These are phyloP conservation scores for Cairneyella variabilis DNA, from an alignment of 495 filamentous ascomycete species.

Conservation along the genomic window DNA sequence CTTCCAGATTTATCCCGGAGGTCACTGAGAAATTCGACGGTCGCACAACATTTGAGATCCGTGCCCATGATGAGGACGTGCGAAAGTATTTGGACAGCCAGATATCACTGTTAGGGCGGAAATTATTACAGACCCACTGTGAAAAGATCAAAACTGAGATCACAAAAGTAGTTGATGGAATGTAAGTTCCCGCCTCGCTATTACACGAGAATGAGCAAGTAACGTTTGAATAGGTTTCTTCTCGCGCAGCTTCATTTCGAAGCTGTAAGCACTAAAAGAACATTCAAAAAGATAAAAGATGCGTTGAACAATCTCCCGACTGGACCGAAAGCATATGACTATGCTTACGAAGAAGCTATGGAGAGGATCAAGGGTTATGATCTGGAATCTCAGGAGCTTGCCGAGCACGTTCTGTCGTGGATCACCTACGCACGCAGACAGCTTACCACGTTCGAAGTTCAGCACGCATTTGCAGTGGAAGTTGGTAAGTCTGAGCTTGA, in stretches of 20 bases:
- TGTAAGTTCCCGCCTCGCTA: constrained; percentile 9
- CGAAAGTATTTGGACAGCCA: constrained; percentile 5
- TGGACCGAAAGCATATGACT: background rate
- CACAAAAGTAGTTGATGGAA: constrained; percentile 3
- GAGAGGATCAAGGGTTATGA: constrained; percentile 25
- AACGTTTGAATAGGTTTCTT: constrained; percentile 17
- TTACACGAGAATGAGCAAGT: background rate
- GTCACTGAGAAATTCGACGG: constrained; percentile 26
- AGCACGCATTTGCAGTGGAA: constrained; percentile 20
- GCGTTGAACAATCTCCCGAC: constrained; percentile 6
- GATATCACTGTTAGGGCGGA: background rate
- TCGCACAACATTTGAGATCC: constrained; percentile 23
- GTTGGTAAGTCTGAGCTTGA: constrained; percentile 27
- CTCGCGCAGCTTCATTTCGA: constrained; percentile 20
- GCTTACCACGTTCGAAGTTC: constrained; percentile 15
- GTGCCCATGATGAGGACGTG: constrained; percentile 14
- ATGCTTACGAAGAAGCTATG: constrained; percentile 20
- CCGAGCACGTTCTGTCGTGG: constrained; percentile 17
- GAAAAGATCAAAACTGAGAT: constrained; percentile 5
- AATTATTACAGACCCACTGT: no score
- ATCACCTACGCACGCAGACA: constrained; percentile 23
- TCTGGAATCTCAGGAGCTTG: constrained; percentile 19
- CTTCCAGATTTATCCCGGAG: constrained; percentile 27
- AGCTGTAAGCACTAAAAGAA: constrained; percentile 13
- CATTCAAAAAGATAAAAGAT: constrained; percentile 10